phyloP scores from a whole-genome alignment of 495 filamentous ascomycete genomes.

The Hypomontagnella monticulosa region DNA sequence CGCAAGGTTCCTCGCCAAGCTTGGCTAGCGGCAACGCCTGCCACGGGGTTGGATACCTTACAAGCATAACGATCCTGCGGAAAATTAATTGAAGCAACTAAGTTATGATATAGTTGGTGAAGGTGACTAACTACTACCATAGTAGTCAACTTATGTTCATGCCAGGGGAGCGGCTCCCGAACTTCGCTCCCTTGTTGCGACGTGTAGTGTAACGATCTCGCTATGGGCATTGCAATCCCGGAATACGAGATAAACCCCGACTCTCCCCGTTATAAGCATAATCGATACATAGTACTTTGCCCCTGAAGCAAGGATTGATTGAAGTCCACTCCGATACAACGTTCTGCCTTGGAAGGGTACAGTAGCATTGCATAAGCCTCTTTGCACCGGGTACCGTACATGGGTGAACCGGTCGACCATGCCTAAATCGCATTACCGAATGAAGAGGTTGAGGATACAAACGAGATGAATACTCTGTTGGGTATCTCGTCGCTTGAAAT shows the following conservation, averaged over 20 bases:
- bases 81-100: background rate
- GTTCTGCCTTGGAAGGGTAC: background rate
- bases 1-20: background rate
- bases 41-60: background rate
- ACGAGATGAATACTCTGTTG: slow-evolving; percentile 14
- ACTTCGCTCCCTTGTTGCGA: no score
- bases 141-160: no score
- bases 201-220: no score
- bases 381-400: no score
- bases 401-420: background rate
- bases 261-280: slow-evolving; percentile 20
- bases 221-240: background rate
- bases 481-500: background rate
- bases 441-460: background rate
- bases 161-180: no score
- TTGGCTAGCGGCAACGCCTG: background rate
- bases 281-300: background rate
- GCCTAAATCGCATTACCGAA: slow-evolving; percentile 8
- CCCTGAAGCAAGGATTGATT: slow-evolving; percentile 17
- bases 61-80: slow-evolving; percentile 11
- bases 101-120: no score
- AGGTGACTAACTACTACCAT: no score
- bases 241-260: background rate
- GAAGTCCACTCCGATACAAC: slow-evolving; percentile 16
- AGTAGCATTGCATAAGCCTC: slow-evolving; percentile 22